Percentiles rank a stretch among this genome's conserved stretches.
Evolutionary conservation across 2,329 filamentous ascomycete genomes (phyloP).

Genomic region (Trichophyton simii): DNA sequence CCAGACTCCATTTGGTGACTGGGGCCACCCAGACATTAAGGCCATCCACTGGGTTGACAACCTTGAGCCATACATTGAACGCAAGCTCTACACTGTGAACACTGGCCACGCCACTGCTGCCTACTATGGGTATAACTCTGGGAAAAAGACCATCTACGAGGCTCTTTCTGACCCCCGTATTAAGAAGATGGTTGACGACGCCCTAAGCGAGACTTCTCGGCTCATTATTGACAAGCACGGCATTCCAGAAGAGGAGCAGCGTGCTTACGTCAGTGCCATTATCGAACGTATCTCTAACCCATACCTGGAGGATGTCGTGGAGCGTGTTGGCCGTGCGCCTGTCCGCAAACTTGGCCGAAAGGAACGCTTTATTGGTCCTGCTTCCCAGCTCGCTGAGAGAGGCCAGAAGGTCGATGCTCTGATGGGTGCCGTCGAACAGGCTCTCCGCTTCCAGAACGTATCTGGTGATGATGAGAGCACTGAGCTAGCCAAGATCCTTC

Average conservation of each 20-base stretch:
- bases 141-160: conserved; percentile 81
- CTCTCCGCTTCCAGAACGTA: conserved; percentile 89
- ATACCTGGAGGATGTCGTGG: conserved; percentile 79
- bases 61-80: conserved; percentile 91
- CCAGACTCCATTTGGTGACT: conserved; percentile 63
- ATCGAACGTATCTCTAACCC: conserved; percentile 88
- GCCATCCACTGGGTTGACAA: conserved; percentile 90
- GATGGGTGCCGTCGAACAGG: conserved; percentile 76
- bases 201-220: conserved; percentile 71
- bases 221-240: conserved; percentile 80
- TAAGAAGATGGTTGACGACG: conserved; percentile 62
- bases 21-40: conserved; percentile 59
- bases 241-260: conserved; percentile 62
- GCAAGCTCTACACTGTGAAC: conserved; percentile 99
- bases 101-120: conserved; percentile 92
- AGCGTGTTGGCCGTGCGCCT: conserved; percentile 89
- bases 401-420: conserved; percentile 61
- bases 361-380: conserved; percentile 90
- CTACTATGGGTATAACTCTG: conserved; percentile 81
- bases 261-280: conserved; percentile 82
- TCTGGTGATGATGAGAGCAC: conserved; percentile 80
- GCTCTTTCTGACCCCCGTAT: conserved; percentile 72
- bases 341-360: conserved; percentile 87
- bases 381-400: conserved; percentile 73
- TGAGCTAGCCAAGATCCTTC: conserved; percentile 76